Evolutionary conservation across 2,329 filamentous ascomycete genomes (phyloP).

Genomic region (Ascochyta rabiei): DNA sequence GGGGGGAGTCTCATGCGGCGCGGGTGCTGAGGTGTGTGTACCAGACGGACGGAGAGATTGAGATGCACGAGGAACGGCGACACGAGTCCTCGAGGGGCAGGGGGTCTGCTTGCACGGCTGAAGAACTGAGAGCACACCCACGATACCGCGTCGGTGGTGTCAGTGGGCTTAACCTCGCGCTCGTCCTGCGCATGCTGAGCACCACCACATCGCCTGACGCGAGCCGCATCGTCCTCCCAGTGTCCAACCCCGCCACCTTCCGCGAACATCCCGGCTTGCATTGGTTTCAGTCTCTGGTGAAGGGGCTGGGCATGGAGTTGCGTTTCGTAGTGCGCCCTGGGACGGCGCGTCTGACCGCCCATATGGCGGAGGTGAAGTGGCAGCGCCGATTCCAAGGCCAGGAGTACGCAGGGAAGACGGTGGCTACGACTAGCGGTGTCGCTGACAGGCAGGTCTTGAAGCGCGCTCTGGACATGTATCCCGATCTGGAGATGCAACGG

Average conservation of each 20-base stretch:
- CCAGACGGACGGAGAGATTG: background rate
- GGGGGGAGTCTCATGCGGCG: background rate
- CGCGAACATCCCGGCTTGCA: background rate
- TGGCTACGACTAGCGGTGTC: background rate
- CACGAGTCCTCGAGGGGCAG: background rate
- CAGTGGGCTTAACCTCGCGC: background rate
- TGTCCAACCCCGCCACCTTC: background rate
- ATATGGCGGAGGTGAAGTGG: background rate
- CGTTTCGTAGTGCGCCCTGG: background rate
- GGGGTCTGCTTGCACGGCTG: background rate
- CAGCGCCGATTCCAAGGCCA: background rate
- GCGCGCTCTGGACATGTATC: background rate
- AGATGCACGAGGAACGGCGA: too few relatives aligned
- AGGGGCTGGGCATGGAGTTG: constrained; percentile 1
- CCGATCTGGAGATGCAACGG: background rate
- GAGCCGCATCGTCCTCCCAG: background rate
- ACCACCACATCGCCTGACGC: background rate
- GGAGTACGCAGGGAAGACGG: background rate
- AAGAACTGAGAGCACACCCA: background rate
- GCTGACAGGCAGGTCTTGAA: background rate
- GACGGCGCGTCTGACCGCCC: background rate
- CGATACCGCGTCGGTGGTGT: background rate
- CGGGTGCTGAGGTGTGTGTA: background rate
- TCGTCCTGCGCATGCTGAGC: constrained; percentile 6
- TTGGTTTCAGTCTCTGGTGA: background rate